Evolutionary conservation across 768 basidiomycete species (phyloP), one percentile per base, ranked within the genome.

Genomic region (Calocybe gangraenosa): DNA sequence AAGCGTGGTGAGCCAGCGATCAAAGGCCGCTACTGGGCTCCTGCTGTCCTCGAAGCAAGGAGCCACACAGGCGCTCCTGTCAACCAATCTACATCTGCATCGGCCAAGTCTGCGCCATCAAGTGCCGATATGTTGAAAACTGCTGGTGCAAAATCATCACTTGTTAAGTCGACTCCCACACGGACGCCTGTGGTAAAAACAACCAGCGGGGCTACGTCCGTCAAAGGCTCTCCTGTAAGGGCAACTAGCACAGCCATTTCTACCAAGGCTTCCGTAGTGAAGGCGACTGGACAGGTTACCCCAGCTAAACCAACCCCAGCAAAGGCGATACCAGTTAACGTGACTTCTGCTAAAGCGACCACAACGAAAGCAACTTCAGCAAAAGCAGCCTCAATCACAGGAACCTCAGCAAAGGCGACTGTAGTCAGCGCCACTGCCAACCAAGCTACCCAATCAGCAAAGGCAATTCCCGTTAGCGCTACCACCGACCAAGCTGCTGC

Each of bases 1-100:
- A 38, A 34, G 31, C 46, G 46, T n/a, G 50, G 38, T 4, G 35
- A 32, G 10, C 40, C 32, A 13, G 39, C 21, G 18, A 19, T 40
- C 11, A 40, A 28, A 25, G 41, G 49, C 21, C 44, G 48, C 36
- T 44, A 48, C n/a, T 31, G 43, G 43, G 32, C 36, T 37, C 39
- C 19, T 32, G 18, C 25, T 3, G 21, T 21, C 15, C 37, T 40
- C 1, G 42, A 43, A 4, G 28, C 42, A 9, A 19, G 15, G n/a
- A n/a, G n/a, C n/a, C n/a, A n/a, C n/a, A n/a, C n/a, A 9, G 23
- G 18, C 30, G 19, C 19, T 7, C 31, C 31, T 14, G 18, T 31
- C 2, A 17, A 14, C 3, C 19, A 33, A 32, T n/a, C 30, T 15
- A 17, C 30, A 19, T 21, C 37, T 18, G 31, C 36, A 8, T 13